Evolutionary conservation across 176 grass and related monocot genomes (phyloP).

Genomic region (Bolboschoenus planiculmis): DNA sequence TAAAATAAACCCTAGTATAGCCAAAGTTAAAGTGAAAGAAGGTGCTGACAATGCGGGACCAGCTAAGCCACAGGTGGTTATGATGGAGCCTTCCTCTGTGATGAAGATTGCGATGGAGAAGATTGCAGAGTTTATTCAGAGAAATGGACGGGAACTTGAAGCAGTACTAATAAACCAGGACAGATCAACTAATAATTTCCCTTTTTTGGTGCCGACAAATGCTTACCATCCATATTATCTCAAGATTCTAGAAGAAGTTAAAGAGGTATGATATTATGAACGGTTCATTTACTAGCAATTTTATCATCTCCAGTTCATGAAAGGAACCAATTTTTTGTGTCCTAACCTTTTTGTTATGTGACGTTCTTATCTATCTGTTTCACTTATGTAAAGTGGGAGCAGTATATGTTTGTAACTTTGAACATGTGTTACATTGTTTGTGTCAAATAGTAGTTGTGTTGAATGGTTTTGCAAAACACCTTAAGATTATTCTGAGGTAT

Average conservation of each 20-base stretch:
- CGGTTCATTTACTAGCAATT: background rate
- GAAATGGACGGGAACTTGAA: constrained; percentile 88
- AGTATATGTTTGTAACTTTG: background rate
- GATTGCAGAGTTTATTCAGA: constrained; percentile 86
- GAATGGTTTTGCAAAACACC: background rate
- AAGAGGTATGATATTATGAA: constrained; percentile 47
- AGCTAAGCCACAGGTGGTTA: background rate
- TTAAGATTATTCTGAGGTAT: background rate
- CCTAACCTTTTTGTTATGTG: background rate
- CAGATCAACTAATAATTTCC: constrained; percentile 57
- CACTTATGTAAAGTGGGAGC: background rate
- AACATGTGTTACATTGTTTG: background rate
- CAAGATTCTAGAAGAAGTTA: constrained; percentile 59
- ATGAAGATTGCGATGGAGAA: constrained; percentile 80
- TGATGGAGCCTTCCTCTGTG: constrained; percentile 83
- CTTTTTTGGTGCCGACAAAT: constrained; percentile 80
- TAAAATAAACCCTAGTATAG: constrained; percentile 23
- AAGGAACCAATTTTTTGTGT: background rate
- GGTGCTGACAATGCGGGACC: background rate
- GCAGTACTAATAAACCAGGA: constrained; percentile 87
- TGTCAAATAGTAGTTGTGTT: background rate
- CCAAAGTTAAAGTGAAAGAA: constrained; percentile 41
- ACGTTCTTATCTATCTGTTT: background rate
- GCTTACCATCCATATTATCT: constrained; percentile 81
- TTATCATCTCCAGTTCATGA: background rate